Base-by-base conservation (phyloP, 2,329 filamentous ascomycete species). In the Emergomyces pasteurianus region DNA sequence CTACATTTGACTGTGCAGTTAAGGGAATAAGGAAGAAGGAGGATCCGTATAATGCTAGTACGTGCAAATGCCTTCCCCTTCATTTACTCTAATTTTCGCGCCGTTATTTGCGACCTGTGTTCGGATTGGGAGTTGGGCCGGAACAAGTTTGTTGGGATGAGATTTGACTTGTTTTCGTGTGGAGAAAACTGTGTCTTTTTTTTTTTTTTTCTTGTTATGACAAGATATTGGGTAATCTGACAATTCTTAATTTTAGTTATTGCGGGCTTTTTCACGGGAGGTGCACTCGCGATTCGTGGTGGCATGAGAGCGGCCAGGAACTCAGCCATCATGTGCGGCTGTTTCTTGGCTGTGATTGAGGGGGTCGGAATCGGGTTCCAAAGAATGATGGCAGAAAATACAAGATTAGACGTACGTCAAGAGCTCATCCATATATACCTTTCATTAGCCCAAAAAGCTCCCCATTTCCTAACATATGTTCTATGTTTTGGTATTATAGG, bases 11-110 rank as follows among this genome's bases (percentile, higher is more conserved):
- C 79, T 99, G 94, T 80, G 89, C 92, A 26, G 89, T 96, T 64
- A 99, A 97, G 82, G 92, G 92, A 61, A 80, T 92, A 61, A 81
- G 91, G 66, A 90, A 94, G 82, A 97, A 96, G 86, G 94, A 99
- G 76, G 94, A 97, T 74, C 91, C 94, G 16, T 97, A 91, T 80
- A 97, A 97, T 78, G 91, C 92, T 70, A 97, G 79, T 81, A 77
- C 55, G 79, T 79, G 43, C 14, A 23, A 31, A 10, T n/a, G n/a
- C n/a, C n/a, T n/a, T n/a, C n/a, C 21, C 28, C 21, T 10, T 18
- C n/a, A 14, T 7, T n/a, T 16, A 0, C 34, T 28, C 10, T 14
- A 31, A 54, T 10, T 54, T 38, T 21, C 16, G 16, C 9, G 3
- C 18, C 50, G 2, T 31, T 23, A 7, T 2, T 8, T 36, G 10